Conservation (phyloP, 768 basidiomycete genomes). For the Lepiota venenata region DNA sequence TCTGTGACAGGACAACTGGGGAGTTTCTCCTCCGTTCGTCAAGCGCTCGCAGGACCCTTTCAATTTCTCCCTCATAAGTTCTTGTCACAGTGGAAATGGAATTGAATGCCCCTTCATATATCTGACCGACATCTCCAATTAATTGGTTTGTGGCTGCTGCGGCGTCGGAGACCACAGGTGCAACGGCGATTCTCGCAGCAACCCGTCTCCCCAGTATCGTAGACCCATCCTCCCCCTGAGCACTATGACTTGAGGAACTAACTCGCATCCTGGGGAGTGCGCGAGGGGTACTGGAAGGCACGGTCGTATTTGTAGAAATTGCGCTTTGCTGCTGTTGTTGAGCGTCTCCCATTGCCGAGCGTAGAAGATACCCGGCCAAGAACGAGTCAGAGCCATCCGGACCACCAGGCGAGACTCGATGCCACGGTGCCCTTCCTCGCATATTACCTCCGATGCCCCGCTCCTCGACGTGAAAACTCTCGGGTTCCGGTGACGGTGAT, state of each 20-base stretch:
- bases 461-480: not conserved
- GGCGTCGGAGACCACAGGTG: conserved; percentile 14
- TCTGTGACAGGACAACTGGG: not conserved
- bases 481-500: conserved; percentile 13
- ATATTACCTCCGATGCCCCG: not conserved
- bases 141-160: conserved; percentile 12
- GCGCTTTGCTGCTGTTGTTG: not conserved
- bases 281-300: not conserved
- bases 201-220: conserved; percentile 38
- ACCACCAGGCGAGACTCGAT: not conserved
- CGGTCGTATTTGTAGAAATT: not conserved
- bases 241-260: conserved; percentile 19
- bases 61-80: conserved; percentile 6
- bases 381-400: not conserved
- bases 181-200: conserved; percentile 34
- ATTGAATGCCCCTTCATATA: conserved; percentile 7
- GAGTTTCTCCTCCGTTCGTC: not conserved
- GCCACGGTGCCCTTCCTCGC: conserved; percentile 6
- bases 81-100: conserved; percentile 11
- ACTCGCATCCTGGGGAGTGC: not conserved
- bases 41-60: not conserved
- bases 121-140: not conserved
- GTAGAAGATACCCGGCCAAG: not conserved
- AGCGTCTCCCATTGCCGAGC: not conserved
- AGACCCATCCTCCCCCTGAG: conserved; percentile 28